Base-by-base conservation (phyloP, 495 filamentous ascomycete species). In the Penicillium manginii region DNA sequence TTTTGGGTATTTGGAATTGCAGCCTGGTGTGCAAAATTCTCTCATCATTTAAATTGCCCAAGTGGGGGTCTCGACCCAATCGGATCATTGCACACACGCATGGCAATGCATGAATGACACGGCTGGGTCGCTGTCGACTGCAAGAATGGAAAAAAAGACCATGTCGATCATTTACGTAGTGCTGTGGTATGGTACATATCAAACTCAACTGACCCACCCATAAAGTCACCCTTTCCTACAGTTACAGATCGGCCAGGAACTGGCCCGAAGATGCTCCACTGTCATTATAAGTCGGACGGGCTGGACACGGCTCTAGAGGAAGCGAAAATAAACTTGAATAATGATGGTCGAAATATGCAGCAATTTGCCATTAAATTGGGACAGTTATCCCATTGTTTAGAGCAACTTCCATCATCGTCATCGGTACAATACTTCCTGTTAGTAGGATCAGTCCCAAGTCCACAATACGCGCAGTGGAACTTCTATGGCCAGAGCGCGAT, bases 51-150 rank as follows among this genome's bases (percentile, higher is more conserved):
- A 19, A 29, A 19, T 11, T 49, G 8, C 29, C 39, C 26, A 43
- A 40, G 56, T 56, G 61, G 61, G 61, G 59, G 52, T 19, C 33
- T 4, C 22, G 2, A 50, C 23, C 61, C 61, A 63, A 63, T 63
- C 56, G 48, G 52, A 52, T 47, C n/a, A 22, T 12, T 35, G 47
- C 12, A 35, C 39, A 23, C n/a, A 15, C 15, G 26, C 26, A 29
- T 29, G 40, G 42, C 21, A 48, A 39, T 62, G 60, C 40, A 59
- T 58, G 32, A 49, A 49, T 55, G 55, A 58, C 51, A 59, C 55
- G 55, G 52, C 46, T 52, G 48, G 49, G 15, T 59, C 29, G 47
- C 56, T 59, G 56, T 56, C 56, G 56, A 54, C 12, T 62, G 55
- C 55, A 51, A 33, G 23, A 55, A n/a, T 6, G 12, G 18, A 54